Conservation (phyloP, 495 filamentous ascomycete species). For the Podospora appendiculata region DNA sequence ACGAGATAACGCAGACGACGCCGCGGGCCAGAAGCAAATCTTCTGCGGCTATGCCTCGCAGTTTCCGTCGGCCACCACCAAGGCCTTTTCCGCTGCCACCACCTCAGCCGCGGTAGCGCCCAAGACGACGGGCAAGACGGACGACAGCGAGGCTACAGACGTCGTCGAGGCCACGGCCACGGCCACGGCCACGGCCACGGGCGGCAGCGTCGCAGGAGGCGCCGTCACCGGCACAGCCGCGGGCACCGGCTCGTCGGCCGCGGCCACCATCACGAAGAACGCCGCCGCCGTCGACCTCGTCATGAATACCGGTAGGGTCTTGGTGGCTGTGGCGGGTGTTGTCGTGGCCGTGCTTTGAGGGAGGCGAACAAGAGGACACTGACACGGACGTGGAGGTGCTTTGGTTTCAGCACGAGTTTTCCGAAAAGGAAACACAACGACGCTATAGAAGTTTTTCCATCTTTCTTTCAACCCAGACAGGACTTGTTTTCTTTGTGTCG, state of each 20-base stretch:
- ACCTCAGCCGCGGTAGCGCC: constrained; percentile 3
- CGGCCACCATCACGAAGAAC: constrained; percentile 16
- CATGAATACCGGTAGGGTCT: constrained; percentile 20
- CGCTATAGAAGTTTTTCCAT: too few species aligned
- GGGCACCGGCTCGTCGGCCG: constrained; percentile 13
- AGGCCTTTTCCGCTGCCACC: background rate
- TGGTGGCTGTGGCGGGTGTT: constrained; percentile 27
- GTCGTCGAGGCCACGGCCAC: constrained; percentile 8
- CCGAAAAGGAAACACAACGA: too few species aligned
- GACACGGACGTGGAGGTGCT: background rate
- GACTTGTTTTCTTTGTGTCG: too few species aligned
- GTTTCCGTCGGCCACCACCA: constrained; percentile 21
- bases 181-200: background rate
- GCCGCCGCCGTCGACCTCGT: constrained; percentile 23
- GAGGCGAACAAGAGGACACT: too few species aligned
- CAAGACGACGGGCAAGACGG: background rate
- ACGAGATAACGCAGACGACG: background rate
- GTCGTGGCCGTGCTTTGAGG: constrained; percentile 25
- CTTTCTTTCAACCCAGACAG: too few species aligned
- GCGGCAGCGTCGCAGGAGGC: constrained; percentile 11
- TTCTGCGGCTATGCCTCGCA: constrained; percentile 34
- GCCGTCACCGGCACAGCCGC: constrained; percentile 4
- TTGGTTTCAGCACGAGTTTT: too few species aligned
- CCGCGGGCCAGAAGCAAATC: constrained; percentile 27
- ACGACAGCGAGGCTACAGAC: constrained; percentile 1